Conservation (phyloP, 2,329 filamentous ascomycete genomes). For the Gaeumannomyces tritici region DNA sequence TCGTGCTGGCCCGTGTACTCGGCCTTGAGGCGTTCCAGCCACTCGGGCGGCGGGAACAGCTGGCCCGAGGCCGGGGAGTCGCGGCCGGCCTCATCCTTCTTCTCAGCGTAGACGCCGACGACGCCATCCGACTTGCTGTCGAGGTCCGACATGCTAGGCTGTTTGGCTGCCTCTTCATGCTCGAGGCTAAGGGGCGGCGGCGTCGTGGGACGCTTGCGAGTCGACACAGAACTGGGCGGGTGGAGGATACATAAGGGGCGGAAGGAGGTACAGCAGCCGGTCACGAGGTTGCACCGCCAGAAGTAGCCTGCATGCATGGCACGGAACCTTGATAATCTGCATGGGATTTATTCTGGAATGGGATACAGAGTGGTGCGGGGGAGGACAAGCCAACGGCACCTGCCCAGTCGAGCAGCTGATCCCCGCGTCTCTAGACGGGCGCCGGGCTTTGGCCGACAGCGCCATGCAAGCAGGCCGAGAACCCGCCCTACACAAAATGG, state of each 20-base stretch:
- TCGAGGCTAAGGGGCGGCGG: no score
- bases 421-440: not conserved
- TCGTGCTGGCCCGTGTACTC: constrained; percentile 3
- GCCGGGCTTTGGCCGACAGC: not conserved
- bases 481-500: not conserved
- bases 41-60: not conserved
- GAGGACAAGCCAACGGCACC: not conserved
- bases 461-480: not conserved
- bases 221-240: not conserved
- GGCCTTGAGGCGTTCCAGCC: constrained; percentile 3
- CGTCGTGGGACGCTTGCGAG: not conserved
- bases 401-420: not conserved
- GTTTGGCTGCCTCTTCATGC: not conserved
- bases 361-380: not conserved
- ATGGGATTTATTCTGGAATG: not conserved
- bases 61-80: not conserved
- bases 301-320: not conserved
- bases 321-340: not conserved
- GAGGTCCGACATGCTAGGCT: not conserved
- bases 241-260: not conserved
- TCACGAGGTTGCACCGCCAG: not conserved
- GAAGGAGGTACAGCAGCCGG: not conserved
- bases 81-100: not conserved
- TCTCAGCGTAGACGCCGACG: not conserved
- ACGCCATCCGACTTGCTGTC: not conserved